phyloP scores from a whole-genome alignment of 441 rosid species.

The Populus trichocarpa region DNA sequence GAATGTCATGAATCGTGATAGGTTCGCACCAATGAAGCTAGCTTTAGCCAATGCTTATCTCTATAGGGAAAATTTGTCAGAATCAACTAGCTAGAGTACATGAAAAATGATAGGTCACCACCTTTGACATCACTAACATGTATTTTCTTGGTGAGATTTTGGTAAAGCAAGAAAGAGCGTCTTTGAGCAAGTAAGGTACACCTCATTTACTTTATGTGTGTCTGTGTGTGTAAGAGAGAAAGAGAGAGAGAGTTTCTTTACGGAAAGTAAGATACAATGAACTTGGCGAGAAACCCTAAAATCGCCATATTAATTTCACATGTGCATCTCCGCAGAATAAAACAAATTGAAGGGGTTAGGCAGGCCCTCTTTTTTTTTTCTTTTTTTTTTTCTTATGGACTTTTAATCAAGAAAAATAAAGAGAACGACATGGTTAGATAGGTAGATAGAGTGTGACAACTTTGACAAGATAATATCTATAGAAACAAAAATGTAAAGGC shows the following conservation, averaged over 20 bases:
- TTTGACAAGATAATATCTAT: background rate
- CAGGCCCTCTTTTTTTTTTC: background rate
- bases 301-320: constrained; percentile 1
- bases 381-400: background rate
- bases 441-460: constrained; percentile 10
- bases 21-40: background rate
- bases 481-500: background rate
- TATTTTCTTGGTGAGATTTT: background rate
- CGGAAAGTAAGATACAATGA: constrained; percentile 44
- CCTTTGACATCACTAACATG: constrained; percentile 6
- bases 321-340: background rate
- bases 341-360: background rate
- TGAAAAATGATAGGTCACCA: background rate
- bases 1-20: background rate
- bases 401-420: too few relatives aligned
- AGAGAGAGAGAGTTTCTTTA: too few relatives aligned
- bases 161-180: background rate
- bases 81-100: constrained; percentile 2
- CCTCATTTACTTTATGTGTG: background rate
- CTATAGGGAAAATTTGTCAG: background rate
- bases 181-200: background rate
- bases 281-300: constrained; percentile 36
- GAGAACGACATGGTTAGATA: background rate
- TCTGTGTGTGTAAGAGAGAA: too few relatives aligned
- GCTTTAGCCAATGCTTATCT: constrained; percentile 3